These are phyloP conservation scores for Tolypocladium nubicola DNA, from an alignment of 2,329 filamentous ascomycete genomes.

Conservation along the genomic window DNA sequence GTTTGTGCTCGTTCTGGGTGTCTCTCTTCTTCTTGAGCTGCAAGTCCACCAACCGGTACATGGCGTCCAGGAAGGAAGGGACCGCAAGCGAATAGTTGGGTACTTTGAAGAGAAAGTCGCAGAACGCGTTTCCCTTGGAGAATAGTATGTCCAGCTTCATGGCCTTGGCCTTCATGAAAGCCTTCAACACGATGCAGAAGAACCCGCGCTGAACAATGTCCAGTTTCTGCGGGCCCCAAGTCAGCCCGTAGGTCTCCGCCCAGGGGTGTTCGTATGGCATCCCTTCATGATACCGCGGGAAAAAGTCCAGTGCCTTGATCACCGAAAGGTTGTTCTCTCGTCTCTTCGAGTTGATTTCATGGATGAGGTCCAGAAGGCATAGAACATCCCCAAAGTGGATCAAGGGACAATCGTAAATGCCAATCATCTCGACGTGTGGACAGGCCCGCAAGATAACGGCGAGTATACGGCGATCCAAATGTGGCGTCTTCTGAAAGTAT, in stretches of 20 bases:
- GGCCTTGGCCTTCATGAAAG: conserved; percentile 19
- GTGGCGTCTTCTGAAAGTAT: conserved; percentile 17
- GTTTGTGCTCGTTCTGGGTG: conserved; percentile 4
- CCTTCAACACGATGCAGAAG: conserved; percentile 21
- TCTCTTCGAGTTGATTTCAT: conserved; percentile 21
- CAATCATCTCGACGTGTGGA: conserved; percentile 19
- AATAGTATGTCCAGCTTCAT: conserved; percentile 21
- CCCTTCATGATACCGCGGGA: conserved; percentile 19
- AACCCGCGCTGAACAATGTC: conserved; percentile 22
- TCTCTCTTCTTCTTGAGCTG: neutral
- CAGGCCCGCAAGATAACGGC: conserved; percentile 23
- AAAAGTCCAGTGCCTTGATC: conserved; percentile 21
- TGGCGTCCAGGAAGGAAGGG: conserved; percentile 20
- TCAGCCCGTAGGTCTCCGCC: conserved; percentile 17
- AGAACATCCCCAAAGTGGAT: conserved; percentile 25
- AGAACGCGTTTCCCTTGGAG: conserved; percentile 16
- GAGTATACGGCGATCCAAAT: conserved; percentile 21
- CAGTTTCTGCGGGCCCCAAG: conserved; percentile 11
- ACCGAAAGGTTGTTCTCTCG: neutral
- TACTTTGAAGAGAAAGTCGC: conserved; percentile 15
- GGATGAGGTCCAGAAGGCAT: conserved; percentile 22
- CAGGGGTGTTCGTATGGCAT: conserved; percentile 7
- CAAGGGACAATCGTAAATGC: conserved; percentile 25
- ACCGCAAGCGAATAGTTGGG: conserved; percentile 18
- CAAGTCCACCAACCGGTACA: conserved; percentile 18